Evolutionary conservation across 2,329 filamentous ascomycete species (phyloP).

Genomic region (Exophiala mesophila): DNA sequence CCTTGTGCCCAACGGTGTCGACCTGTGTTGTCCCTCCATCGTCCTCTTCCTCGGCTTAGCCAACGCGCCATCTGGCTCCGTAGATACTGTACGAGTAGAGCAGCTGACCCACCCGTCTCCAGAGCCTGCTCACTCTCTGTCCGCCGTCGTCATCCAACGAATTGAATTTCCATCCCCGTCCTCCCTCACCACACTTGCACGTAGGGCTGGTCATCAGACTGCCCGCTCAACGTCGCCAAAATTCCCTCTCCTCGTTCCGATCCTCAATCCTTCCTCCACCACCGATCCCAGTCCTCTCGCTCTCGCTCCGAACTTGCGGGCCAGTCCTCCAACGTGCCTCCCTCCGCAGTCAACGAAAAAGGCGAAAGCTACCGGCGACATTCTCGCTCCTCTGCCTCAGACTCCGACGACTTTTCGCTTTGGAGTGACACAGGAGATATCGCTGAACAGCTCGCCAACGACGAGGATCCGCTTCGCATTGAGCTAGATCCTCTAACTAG

Average conservation of each 20-base stretch:
- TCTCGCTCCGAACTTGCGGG: conserved; percentile 35
- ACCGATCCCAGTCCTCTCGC: conserved; percentile 61
- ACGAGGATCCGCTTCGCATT: conserved; percentile 73
- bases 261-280: conserved; percentile 74
- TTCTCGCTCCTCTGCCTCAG: conserved; percentile 45
- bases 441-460: conserved; percentile 80
- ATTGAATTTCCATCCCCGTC: conserved; percentile 6
- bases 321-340: conserved; percentile 32
- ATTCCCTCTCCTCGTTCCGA: conserved; percentile 74
- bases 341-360: conserved; percentile 42
- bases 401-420: conserved; percentile 65
- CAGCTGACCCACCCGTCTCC: neutral
- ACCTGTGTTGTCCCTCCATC: neutral
- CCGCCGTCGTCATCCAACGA: too few species aligned
- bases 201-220: conserved; percentile 69
- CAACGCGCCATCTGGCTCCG: too few species aligned
- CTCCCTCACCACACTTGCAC: conserved; percentile 29
- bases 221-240: conserved; percentile 62
- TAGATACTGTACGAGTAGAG: too few species aligned
- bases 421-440: conserved; percentile 96
- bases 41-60: neutral
- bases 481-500: conserved; percentile 52
- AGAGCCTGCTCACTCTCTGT: too few species aligned
- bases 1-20: neutral
- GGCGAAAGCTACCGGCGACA: conserved; percentile 48